A percentile compares a stretch with the other conserved stretches of the same genome.
These are phyloP conservation scores for Aspergillus ruber DNA, from an alignment of 2,329 filamentous ascomycete genomes.

Conservation along the genomic window DNA sequence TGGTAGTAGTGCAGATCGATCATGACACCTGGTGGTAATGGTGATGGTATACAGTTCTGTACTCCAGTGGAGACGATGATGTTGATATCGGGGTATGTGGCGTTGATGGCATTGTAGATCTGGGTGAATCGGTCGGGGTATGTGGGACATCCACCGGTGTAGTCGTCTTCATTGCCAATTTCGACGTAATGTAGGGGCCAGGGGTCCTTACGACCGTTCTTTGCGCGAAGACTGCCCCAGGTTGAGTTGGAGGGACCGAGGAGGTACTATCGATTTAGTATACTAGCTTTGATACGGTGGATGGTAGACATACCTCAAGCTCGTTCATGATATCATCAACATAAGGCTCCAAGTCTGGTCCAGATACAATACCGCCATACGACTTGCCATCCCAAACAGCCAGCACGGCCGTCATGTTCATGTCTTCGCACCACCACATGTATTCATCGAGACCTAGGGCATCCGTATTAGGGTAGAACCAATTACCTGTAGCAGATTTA, in stretches of 20 bases:
- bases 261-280: constrained; percentile 40
- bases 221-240: constrained; percentile 52
- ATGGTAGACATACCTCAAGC: constrained; percentile 40
- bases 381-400: constrained; percentile 54
- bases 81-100: constrained; percentile 50
- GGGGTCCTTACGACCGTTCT: constrained; percentile 54
- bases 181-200: constrained; percentile 57
- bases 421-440: constrained; percentile 55
- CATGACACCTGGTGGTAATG: constrained; percentile 31
- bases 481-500: constrained; percentile 31
- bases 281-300: background rate
- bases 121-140: constrained; percentile 52
- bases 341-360: constrained; percentile 48
- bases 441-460: constrained; percentile 58
- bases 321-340: constrained; percentile 57
- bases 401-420: constrained; percentile 51
- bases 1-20: constrained; percentile 50
- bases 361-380: constrained; percentile 42
- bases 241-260: constrained; percentile 48
- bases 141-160: constrained; percentile 45
- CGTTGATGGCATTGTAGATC: constrained; percentile 54
- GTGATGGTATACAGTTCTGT: constrained; percentile 18
- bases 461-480: constrained; percentile 57
- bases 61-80: constrained; percentile 46
- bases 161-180: constrained; percentile 62